Base-by-base conservation (phyloP, 805 yeast species). In the Saturnispora besseyi region DNA sequence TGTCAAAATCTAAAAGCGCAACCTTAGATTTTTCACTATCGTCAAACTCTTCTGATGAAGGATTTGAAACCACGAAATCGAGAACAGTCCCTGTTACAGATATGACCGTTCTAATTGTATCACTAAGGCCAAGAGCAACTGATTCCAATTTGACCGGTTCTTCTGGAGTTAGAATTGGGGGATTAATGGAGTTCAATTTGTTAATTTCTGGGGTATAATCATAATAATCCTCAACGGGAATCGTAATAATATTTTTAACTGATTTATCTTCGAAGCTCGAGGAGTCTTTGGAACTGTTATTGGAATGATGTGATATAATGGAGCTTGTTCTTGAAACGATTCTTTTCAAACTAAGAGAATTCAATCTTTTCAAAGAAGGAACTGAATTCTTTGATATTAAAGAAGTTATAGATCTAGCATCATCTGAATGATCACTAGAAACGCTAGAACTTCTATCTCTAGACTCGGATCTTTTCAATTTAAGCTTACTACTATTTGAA, bases 291-390 rank as follows among this genome's bases (percentile, higher is more conserved):
- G 12, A 10, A 24, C 24, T 12, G 22, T 40, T 31, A 31, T 6
- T 8, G 10, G 6, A 5, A 11, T 29, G 22, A 24, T 43, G 45
- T 5, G 37, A 31, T 5, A 43, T 30, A n/a, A 30, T 31, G 24
- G 37, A 43, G n/a, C 38, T 36, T 24, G 44, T 36, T 18, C 45
- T 44, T 33, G 50, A 47, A 22, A 46, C 40, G 8, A 46, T 46
- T 22, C 49, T 36, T 15, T 46, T 46, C 28, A 46, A 31, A 32
- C 32, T 46, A 26, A 41, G 13, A 12, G 40, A 22, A 30, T 26
- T 40, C 22, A 46, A 6, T n/a, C 42, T 22, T 18, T 11, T 45
- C 15, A 41, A 30, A 18, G 50, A 26, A 26, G 29, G 29, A 26
- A 26, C 29, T 26, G 29, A 26, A 3, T 26, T 26, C 9, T 26